A percentile compares a stretch with the other conserved stretches of the same genome.
Evolutionary conservation across 257 asterid species (phyloP).

Genomic region (Orobanche coerulescens): DNA sequence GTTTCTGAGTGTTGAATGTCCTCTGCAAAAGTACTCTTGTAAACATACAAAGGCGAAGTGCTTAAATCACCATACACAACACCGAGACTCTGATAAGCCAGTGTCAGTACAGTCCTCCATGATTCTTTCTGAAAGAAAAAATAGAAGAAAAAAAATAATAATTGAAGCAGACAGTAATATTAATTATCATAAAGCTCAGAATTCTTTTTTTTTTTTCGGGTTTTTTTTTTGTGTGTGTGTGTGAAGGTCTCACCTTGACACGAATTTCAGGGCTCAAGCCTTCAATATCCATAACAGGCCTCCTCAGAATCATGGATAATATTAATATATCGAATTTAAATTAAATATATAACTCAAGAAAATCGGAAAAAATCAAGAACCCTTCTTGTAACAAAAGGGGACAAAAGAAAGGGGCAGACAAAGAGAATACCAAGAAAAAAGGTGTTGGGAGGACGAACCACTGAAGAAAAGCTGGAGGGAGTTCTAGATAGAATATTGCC

Average conservation of each 20-base stretch:
- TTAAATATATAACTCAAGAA: conserved; percentile 17
- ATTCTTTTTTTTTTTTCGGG: neutral
- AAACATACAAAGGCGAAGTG: conserved; percentile 90
- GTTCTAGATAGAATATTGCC: conserved; percentile 24
- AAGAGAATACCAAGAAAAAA: conserved; percentile 18
- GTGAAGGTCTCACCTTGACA: conserved; percentile 53
- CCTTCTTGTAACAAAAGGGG: neutral
- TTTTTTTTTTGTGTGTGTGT: neutral
- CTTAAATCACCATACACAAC: conserved; percentile 96
- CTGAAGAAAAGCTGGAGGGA: conserved; percentile 32
- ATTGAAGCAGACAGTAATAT: neutral
- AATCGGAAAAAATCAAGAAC: neutral
- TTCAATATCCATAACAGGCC: conserved; percentile 74
- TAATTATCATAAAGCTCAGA: conserved; percentile 4
- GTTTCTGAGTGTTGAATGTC: conserved; percentile 85
- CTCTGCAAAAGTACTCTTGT: conserved; percentile 96
- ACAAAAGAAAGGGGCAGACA: neutral
- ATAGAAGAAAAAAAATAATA: neutral
- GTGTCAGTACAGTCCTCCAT: conserved; percentile 71
- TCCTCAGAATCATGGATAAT: conserved; percentile 35
- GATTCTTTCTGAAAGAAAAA: conserved; percentile 58
- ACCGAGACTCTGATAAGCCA: conserved; percentile 93
- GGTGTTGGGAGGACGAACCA: conserved; percentile 28
- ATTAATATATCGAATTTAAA: conserved; percentile 12
- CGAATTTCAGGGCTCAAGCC: conserved; percentile 43